Percentiles rank a stretch among this genome's conserved stretches.
These are phyloP conservation scores for Globisporangium heterothallicum DNA, from an alignment of 352 stramenopile genomes.

Conservation along the genomic window DNA sequence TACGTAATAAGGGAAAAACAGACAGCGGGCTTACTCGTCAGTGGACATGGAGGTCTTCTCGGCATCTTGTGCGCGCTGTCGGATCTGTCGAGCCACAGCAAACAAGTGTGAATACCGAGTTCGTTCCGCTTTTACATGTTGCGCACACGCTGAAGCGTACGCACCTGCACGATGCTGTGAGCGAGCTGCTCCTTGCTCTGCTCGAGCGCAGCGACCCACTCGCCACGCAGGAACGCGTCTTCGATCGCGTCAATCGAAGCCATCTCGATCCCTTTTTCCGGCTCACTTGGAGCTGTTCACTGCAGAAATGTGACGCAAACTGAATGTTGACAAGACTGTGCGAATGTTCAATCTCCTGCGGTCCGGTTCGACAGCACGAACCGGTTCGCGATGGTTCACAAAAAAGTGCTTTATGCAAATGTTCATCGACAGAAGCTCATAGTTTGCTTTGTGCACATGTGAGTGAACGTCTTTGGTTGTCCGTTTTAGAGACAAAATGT, in stretches of 20 bases:
- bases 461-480: too few species aligned
- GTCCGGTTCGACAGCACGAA: neutral
- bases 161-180: slow-evolving; percentile 25
- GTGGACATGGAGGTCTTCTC: neutral
- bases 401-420: too few species aligned
- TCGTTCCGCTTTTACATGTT: neutral
- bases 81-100: neutral
- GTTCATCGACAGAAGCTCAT: too few species aligned
- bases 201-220: slow-evolving; percentile 46
- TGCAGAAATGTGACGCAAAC: too few species aligned
- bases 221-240: slow-evolving; percentile 49
- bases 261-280: slow-evolving; percentile 14
- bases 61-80: slow-evolving; percentile 4
- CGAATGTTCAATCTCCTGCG: neutral
- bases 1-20: too few species aligned
- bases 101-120: neutral
- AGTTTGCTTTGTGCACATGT: too few species aligned
- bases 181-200: slow-evolving; percentile 41
- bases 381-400: too few species aligned
- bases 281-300: neutral
- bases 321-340: slow-evolving; percentile 7
- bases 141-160: neutral
- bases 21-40: slow-evolving; percentile 10
- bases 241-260: slow-evolving; percentile 34
- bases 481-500: too few species aligned